Evolutionary conservation across 2,329 filamentous ascomycete species (phyloP), one percentile per base, ranked within the genome.

Genomic region (Aurifilum marmelostoma): DNA sequence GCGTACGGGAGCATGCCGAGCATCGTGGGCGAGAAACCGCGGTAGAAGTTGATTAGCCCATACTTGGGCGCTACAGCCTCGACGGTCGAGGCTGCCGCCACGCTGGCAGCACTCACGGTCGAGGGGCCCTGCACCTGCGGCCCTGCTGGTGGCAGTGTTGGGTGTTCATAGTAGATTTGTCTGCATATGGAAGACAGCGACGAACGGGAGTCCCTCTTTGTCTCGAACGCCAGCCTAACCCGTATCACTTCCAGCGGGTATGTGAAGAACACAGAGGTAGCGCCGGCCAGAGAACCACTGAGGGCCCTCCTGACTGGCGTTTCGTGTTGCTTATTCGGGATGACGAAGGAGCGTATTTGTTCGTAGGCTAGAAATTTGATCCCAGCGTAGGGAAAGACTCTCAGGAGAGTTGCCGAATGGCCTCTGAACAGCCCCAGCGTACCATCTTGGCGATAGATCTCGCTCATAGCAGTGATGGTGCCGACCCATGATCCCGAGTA

Each of bases 291-390:
- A 69, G 90, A 89, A 61, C 93, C 93, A 69, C 89, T 91, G 32
- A 92, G 75, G 63, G 96, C 87, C 14, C 96, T 88, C 63, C 96
- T 88, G 37, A 91, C 79, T 1, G 91, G 87, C 0, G 95, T 98
- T 78, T 99, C 96, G 69, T 97, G 86, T 7, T 90, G 83, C 65
- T 84, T 88, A 50, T 81, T 83, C 1, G 87, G 87, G 71, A 99
- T 98, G 41, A 98, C 77, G 18, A 90, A 76, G 16, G 91, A 88
- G 70, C 96, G 92, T 73, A 97, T 93, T 80, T 99, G 96, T 79
- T 99, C 96, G 82, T 99, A 99, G 60, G 95, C 94, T 56, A 99
- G 87, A 77, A 99, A 99, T 77, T 99, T 99, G 80, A 98, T 97
- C 60, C 92, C 95, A 21, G 95, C 96, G 79, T 99, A 99, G 7